Conservation (phyloP, 2,329 filamentous ascomycete species). For the Talaromyces sp. region DNA sequence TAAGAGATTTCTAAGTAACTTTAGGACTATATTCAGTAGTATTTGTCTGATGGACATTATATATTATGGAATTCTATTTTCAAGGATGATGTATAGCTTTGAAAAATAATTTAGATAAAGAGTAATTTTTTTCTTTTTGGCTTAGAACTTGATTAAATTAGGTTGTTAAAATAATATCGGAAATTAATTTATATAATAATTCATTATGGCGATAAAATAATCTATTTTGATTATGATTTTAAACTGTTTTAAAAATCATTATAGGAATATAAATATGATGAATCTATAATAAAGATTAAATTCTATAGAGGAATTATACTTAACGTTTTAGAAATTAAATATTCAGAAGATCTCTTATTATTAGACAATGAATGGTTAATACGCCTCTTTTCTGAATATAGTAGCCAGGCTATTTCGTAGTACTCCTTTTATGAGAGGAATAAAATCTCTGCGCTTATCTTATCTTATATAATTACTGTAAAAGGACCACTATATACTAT, state of each 20-base stretch:
- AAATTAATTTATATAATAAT: not conserved
- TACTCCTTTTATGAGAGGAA: not conserved
- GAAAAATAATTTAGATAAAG: not conserved
- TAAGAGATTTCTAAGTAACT: not conserved
- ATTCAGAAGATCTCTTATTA: not conserved
- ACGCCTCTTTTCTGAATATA: not conserved
- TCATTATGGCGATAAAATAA: not conserved
- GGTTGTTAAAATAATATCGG: not conserved
- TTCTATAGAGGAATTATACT: not conserved
- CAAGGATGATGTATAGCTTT: not conserved
- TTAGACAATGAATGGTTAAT: not conserved
- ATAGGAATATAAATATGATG: not conserved
- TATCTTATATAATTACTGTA: not conserved
- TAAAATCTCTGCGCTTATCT: not conserved
- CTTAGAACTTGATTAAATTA: not conserved
- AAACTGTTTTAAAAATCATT: not conserved
- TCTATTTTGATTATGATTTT: not conserved
- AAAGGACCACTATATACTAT: not conserved
- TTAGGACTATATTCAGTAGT: not conserved
- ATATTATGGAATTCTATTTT: not conserved
- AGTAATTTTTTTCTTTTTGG: not conserved
- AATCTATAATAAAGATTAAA: not conserved
- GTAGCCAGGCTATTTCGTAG: not conserved
- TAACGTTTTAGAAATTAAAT: not conserved
- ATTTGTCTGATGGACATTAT: not conserved